These are phyloP conservation scores for Centrapalus pauciflorus DNA, from an alignment of 129 eudicot genomes.

Conservation along the genomic window DNA sequence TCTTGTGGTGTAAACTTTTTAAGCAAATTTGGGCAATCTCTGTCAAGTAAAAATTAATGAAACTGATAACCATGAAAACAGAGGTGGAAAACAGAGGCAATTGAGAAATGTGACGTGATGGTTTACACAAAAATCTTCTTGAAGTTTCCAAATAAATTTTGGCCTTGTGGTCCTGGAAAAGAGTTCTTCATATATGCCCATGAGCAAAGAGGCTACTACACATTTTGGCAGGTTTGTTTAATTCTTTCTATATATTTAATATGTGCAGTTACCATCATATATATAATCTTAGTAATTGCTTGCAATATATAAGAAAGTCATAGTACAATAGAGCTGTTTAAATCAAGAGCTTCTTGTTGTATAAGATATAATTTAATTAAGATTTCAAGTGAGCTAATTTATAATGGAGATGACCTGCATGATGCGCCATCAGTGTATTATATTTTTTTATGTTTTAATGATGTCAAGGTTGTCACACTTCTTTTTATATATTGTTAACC, in stretches of 20 bases:
- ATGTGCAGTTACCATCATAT: background rate
- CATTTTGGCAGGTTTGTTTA: conserved; percentile 86
- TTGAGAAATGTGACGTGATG: conserved; percentile 66
- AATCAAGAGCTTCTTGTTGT: background rate
- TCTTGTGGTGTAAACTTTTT: conserved; percentile 5
- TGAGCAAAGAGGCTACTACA: conserved; percentile 82
- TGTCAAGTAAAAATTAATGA: conserved; percentile 5
- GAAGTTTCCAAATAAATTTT: conserved; percentile 67
- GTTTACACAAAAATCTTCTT: conserved; percentile 92
- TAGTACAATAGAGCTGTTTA: background rate
- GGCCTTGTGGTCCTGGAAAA: conserved; percentile 86
- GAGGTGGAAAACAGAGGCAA: conserved; percentile 88
- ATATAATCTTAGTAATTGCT: background rate
- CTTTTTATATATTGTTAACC: too few species aligned
- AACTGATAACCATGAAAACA: conserved; percentile 28
- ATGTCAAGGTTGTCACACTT: background rate
- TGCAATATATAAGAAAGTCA: background rate
- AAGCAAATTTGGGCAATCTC: background rate
- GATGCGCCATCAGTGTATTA: conserved; percentile 1
- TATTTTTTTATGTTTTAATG: background rate
- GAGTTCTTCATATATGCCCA: conserved; percentile 93
- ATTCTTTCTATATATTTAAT: background rate
- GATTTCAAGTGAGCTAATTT: background rate
- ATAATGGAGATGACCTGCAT: background rate
- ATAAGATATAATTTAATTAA: background rate